Evolutionary conservation across 352 stramenopile genomes (phyloP), one percentile per base, ranked within the genome.

Genomic region (Blastocystis sp.): DNA sequence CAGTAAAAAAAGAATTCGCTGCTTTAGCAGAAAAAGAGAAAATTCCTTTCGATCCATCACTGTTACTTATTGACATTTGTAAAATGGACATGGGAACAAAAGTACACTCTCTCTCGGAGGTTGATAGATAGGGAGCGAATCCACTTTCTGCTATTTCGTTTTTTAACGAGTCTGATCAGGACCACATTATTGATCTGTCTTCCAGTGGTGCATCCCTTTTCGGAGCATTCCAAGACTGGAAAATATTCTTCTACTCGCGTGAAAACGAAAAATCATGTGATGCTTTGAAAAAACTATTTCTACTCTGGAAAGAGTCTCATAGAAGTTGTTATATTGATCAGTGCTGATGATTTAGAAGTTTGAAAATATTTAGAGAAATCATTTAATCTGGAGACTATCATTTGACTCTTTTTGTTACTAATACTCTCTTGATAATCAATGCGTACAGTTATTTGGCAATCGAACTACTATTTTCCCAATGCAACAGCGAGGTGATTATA

Each of bases 401-500:
- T 20, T 18, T 63, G 11, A 39, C 29, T 34, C 34, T 29, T 20
- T 9, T 20, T 34, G 29, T 34, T 34, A 59, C 13, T 59, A 59
- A 59, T n/a, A 59, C 11, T n/a, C 20, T 37, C 73, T 69, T 84
- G 34, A 53, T 84, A 66, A 47, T 66, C 73, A 84, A 54, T 29
- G 15, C 37, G 50, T 77, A 39, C 9, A 75, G 45, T 75, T 26
- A 75, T 47, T 77, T 26, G 2, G 39, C 8, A 11, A 18, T 55
- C 0, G 4, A 56, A 56, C 6, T 55, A 6, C 11, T 29, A 8
- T 53, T 66, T 34, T 8, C 8, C 20, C 2, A 47, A 84, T 84
- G 73, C 73, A 84, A 84, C 26, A 41, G 23, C 20, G 54, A 34
- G 73, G 73, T 37, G 73, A 84, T 34, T 84, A 66, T 64, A 50